Percentiles rank a stretch among this genome's conserved stretches.
Evolutionary conservation across 495 filamentous ascomycete species (phyloP).

Genomic region (Apodospora peruviana): DNA sequence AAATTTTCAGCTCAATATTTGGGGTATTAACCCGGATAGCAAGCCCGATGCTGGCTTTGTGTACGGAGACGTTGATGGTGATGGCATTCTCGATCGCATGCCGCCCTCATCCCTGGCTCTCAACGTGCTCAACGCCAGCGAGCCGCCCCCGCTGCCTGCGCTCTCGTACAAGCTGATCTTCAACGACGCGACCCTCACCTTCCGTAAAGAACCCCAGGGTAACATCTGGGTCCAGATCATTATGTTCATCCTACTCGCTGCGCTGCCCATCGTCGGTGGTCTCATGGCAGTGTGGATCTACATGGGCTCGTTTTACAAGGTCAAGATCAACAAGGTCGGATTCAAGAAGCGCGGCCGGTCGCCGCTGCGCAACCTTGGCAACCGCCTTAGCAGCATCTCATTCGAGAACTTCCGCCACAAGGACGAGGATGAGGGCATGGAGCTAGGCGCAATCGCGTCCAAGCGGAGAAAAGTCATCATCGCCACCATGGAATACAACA

Average conservation of each 20-base stretch:
- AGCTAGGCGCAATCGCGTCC: conserved; percentile 27
- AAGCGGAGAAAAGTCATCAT: conserved; percentile 46
- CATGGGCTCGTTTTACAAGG: conserved; percentile 58
- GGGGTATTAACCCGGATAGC: conserved; percentile 50
- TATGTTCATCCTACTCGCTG: conserved; percentile 49
- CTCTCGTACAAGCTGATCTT: conserved; percentile 52
- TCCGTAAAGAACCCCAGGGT: conserved; percentile 50
- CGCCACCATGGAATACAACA: conserved; percentile 68
- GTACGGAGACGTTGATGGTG: conserved; percentile 55
- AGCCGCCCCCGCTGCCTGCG: conserved; percentile 48
- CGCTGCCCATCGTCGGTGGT: conserved; percentile 46
- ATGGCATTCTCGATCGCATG: conserved; percentile 55
- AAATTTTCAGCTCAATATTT: conserved; percentile 52
- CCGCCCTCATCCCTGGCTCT: conserved; percentile 50
- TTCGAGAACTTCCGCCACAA: conserved; percentile 28
- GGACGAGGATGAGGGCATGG: conserved; percentile 57
- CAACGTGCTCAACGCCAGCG: conserved; percentile 53
- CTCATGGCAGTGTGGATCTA: conserved; percentile 51
- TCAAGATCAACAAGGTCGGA: conserved; percentile 51
- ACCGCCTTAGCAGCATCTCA: conserved; percentile 18
- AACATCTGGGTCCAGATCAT: conserved; percentile 51
- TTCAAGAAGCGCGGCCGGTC: conserved; percentile 38
- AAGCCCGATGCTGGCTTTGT: conserved; percentile 54
- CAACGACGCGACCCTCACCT: conserved; percentile 48
- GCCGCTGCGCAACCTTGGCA: conserved; percentile 14